These are phyloP conservation scores for Colletotrichum falcatum DNA, from an alignment of 2,329 filamentous ascomycete genomes.

Conservation along the genomic window DNA sequence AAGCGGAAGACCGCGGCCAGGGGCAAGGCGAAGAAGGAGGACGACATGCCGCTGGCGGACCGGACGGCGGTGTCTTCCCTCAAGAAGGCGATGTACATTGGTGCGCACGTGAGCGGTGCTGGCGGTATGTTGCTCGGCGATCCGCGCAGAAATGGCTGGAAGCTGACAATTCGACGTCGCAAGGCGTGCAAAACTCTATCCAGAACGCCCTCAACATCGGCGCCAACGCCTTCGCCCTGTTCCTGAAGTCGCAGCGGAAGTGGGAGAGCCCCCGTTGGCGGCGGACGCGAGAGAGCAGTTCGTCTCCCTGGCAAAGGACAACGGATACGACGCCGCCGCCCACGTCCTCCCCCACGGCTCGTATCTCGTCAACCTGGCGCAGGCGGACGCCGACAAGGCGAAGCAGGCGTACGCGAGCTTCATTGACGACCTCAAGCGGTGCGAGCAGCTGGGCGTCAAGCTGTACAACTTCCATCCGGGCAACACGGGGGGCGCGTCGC, in stretches of 20 bases:
- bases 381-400: constrained; percentile 82
- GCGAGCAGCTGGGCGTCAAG: constrained; percentile 85
- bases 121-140: constrained; percentile 70
- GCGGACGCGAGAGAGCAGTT: constrained; percentile 77
- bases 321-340: constrained; percentile 77
- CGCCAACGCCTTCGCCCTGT: constrained; percentile 93
- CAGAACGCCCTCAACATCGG: constrained; percentile 83
- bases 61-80: constrained; percentile 74
- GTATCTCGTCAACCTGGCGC: constrained; percentile 95
- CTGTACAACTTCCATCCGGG: constrained; percentile 99
- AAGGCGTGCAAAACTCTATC: constrained; percentile 93
- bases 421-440: constrained; percentile 87
- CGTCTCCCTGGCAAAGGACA: constrained; percentile 72
- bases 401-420: constrained; percentile 88
- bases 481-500: constrained; percentile 76
- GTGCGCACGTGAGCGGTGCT: constrained; percentile 90
- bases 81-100: constrained; percentile 81
- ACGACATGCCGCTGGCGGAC: constrained; percentile 71
- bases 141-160: constrained; percentile 1
- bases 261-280: constrained; percentile 87
- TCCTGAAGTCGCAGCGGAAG: constrained; percentile 96
- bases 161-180: constrained; percentile 17
- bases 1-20: constrained; percentile 57
- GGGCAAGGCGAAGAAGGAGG: constrained; percentile 50
- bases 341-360: constrained; percentile 93